A percentile compares a stretch with the other conserved stretches of the same genome.
Conservation (phyloP, 1,139 yeast genomes). For the Scheffersomyces lignicola region DNA sequence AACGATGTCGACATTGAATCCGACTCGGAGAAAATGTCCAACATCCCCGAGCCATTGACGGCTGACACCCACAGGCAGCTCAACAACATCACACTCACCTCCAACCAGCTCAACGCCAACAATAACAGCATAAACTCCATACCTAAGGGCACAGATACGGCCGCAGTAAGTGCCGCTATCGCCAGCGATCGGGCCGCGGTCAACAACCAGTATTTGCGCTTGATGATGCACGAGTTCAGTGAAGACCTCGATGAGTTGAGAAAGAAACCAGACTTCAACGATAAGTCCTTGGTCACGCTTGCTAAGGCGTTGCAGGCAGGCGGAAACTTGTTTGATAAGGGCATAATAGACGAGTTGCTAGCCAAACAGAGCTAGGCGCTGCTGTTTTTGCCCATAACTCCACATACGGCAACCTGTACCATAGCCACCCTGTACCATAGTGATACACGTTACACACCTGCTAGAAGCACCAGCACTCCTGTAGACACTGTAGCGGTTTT, state of each 20-base stretch:
- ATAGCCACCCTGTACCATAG: too few relatives aligned
- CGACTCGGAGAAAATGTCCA: slow-evolving; percentile 31
- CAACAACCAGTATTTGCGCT: slow-evolving; percentile 51
- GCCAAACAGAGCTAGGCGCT: slow-evolving; percentile 6
- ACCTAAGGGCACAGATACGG: not conserved
- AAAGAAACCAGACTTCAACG: slow-evolving; percentile 62
- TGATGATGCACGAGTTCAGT: slow-evolving; percentile 60
- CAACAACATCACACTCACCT: slow-evolving; percentile 16
- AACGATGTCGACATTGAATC: slow-evolving; percentile 38
- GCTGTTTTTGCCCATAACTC: too few relatives aligned
- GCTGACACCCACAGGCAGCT: slow-evolving; percentile 6
- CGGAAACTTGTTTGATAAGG: slow-evolving; percentile 64
- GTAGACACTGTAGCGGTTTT: too few relatives aligned
- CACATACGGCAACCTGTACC: too few relatives aligned
- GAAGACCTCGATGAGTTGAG: slow-evolving; percentile 66
- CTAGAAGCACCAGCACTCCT: too few relatives aligned
- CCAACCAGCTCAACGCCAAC: slow-evolving; percentile 16
- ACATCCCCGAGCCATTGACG: slow-evolving; percentile 1
- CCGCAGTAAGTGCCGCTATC: slow-evolving; percentile 23
- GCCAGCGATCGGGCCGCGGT: slow-evolving; percentile 38
- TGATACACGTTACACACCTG: too few relatives aligned
- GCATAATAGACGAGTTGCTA: slow-evolving; percentile 48
- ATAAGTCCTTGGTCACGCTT: slow-evolving; percentile 57
- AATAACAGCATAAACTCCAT: slow-evolving; percentile 15
- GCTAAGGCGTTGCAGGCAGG: slow-evolving; percentile 70